Evolutionary conservation across 169 alveolate species (phyloP), one percentile per base, ranked within the genome.

Genomic region (Cryptosporidium viatorum): DNA sequence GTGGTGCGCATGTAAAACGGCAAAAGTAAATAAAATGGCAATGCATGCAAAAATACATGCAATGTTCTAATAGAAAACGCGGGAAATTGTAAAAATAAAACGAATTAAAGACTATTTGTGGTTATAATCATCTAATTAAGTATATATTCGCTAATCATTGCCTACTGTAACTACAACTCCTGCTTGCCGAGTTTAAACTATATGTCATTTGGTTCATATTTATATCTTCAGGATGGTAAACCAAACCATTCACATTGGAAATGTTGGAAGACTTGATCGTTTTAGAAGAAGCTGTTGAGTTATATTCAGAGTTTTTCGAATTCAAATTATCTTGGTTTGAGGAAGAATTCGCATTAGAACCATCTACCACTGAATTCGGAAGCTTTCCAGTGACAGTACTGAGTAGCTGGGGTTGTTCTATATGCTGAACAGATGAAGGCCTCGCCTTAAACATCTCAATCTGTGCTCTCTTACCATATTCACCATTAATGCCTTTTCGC

Each of bases 401-500:
- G 12, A 50, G 60, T 23, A 21, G 59, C 33, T 73, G 86, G 16
- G 70, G 71, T 52, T 73, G 5, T 29, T 73, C 86, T 4, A 73
- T n/a, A 29, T 37, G 50, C 26, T 58, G 26, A 12, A 41, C 48
- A 16, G 89, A 80, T 26, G 75, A 41, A 16, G 89, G 89, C 39
- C 89, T 80, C 18, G 45, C 67, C 51, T 80, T 80, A 3, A 80
- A 31, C 59, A 80, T 37, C 43, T 60, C 75, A 7, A 68, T 69
- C 16, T 39, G 59, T 45, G 45, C 65, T 48, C 89, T 80, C 45
- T 65, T 80, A 16, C 89, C 89, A 65, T 23, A 80, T 31, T 80
- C 89, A 18, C 89, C 89, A 23, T 65, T 62, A 23, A 80, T 80
- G n/a, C 89, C 89, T 58, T 80, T 80, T 62, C 89, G 69, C 48